Evolutionary conservation across 2,329 filamentous ascomycete genomes (phyloP).

Genomic region (Aureobasidium namibiae): DNA sequence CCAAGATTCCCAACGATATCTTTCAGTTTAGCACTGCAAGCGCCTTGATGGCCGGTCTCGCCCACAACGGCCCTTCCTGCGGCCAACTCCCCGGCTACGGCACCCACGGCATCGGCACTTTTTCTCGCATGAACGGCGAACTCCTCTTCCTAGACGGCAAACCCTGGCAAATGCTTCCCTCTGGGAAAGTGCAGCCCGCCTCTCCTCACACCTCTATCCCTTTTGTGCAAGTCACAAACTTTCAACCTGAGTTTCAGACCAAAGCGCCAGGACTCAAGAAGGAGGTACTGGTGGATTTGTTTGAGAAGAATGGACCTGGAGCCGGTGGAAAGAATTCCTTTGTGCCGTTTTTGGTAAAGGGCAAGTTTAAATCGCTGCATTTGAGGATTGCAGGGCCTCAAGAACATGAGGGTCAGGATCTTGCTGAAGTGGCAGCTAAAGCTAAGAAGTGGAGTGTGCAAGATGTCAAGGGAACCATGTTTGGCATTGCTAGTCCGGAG

Average conservation of each 20-base stretch:
- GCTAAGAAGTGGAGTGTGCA: conserved; percentile 23
- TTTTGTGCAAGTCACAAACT: conserved; percentile 35
- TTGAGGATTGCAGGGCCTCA: conserved; percentile 13
- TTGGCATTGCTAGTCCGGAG: conserved; percentile 31
- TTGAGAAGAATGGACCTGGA: not conserved
- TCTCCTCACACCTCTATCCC: conserved; percentile 28
- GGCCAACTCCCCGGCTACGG: conserved; percentile 34
- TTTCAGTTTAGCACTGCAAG: conserved; percentile 35
- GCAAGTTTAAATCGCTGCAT: conserved; percentile 27
- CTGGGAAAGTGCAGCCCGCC: conserved; percentile 26
- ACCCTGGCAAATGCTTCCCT: conserved; percentile 26
- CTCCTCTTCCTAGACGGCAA: conserved; percentile 30
- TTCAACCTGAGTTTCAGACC: conserved; percentile 28
- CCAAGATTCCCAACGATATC: conserved; percentile 37
- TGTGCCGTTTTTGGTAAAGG: conserved; percentile 31
- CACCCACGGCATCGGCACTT: conserved; percentile 35
- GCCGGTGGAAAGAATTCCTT: conserved; percentile 29
- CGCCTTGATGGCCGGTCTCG: conserved; percentile 31
- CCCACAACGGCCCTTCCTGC: conserved; percentile 25
- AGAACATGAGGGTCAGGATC: not conserved
- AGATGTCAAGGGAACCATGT: conserved; percentile 31
- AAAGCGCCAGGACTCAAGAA: conserved; percentile 19
- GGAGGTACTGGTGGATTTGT: conserved; percentile 16
- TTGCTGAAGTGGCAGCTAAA: conserved; percentile 17
- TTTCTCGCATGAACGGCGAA: conserved; percentile 26